Conservation (phyloP, 768 basidiomycete species). For the Sporobolomyces roseus region DNA sequence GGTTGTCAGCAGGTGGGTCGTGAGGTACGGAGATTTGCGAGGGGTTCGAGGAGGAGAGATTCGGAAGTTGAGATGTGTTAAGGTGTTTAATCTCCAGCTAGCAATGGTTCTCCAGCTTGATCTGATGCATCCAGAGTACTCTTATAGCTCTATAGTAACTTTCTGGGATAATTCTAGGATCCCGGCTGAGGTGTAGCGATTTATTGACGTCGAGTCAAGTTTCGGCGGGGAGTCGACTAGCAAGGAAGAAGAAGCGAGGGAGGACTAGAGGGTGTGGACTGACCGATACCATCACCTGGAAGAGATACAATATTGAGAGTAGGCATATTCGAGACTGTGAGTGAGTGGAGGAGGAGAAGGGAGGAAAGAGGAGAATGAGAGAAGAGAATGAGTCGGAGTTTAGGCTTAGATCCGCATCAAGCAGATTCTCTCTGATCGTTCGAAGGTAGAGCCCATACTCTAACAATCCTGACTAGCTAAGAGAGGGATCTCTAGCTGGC, state of each 20-base stretch:
- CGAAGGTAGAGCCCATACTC: too few species aligned
- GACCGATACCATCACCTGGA: conserved; percentile 96
- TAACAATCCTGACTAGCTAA: too few species aligned
- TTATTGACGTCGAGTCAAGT: conserved; percentile 10
- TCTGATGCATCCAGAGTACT: too few species aligned
- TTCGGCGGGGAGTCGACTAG: conserved; percentile 6
- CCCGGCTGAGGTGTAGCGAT: neutral
- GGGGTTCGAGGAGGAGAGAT: too few species aligned
- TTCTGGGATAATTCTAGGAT: neutral
- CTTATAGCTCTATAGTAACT: neutral
- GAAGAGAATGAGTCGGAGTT: too few species aligned
- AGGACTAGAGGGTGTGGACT: conserved; percentile 27
- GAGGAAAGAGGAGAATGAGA: neutral
- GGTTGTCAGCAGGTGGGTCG: neutral
- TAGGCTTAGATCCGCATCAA: too few species aligned
- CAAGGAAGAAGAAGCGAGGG: neutral
- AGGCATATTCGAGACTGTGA: conserved; percentile 2
- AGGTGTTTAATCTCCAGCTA: too few species aligned
- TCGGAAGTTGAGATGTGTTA: too few species aligned
- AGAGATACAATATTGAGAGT: conserved; percentile 73
- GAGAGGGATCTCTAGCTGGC: too few species aligned
- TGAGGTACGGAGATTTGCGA: neutral
- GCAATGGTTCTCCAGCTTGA: neutral
- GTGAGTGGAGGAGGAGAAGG: neutral
- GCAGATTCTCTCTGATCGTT: too few species aligned